Conservation (phyloP, 352 stramenopile species). For the Thraustochytrium sp. region DNA sequence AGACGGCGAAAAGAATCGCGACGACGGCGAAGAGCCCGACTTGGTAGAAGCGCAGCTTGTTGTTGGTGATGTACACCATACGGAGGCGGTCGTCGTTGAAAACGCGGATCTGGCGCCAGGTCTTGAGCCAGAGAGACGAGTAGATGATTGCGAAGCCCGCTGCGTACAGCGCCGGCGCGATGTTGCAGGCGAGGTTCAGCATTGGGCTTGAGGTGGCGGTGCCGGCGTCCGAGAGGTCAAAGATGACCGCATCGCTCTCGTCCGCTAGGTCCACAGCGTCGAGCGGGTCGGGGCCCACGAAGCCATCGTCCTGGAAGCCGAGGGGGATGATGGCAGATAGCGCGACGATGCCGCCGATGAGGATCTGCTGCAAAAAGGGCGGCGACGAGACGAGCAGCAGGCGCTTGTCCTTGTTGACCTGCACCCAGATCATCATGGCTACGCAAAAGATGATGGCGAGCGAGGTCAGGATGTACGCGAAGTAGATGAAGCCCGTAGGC, state of each 20-base stretch:
- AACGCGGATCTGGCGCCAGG: background rate
- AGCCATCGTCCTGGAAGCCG: background rate
- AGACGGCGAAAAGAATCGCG: background rate
- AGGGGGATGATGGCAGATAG: slow-evolving; percentile 8
- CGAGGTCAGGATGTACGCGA: background rate
- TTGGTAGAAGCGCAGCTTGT: slow-evolving; percentile 8
- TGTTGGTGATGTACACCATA: background rate
- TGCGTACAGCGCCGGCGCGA: background rate
- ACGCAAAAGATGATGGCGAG: background rate
- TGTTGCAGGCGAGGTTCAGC: background rate
- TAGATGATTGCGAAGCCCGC: background rate
- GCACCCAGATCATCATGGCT: background rate
- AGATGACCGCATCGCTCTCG: background rate
- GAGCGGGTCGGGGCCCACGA: background rate
- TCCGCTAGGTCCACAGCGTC: background rate
- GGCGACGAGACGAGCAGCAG: background rate
- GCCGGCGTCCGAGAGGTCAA: background rate
- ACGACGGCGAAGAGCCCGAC: background rate
- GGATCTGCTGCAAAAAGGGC: slow-evolving; percentile 19
- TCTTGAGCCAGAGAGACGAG: slow-evolving; percentile 17
- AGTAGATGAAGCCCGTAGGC: background rate
- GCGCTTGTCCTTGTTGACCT: background rate
- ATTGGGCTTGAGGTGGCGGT: background rate
- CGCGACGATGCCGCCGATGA: background rate
- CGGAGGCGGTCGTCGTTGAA: slow-evolving; percentile 1